phyloP scores from a whole-genome alignment of 164 flowering plant genomes.

The Nymphaea colorata region DNA sequence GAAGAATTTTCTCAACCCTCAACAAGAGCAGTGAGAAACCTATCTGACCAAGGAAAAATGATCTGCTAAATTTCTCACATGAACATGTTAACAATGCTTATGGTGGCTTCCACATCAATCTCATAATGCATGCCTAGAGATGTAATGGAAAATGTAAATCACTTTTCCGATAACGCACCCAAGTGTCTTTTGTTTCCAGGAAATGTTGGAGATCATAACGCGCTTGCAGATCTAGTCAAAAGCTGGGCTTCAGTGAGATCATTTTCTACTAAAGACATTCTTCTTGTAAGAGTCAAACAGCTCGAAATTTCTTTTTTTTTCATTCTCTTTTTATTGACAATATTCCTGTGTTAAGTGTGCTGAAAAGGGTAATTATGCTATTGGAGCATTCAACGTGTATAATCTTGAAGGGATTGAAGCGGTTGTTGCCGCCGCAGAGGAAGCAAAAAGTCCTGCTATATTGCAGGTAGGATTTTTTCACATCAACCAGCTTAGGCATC shows the following conservation, averaged over 20 bases:
- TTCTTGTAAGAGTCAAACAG: slow-evolving; percentile 42
- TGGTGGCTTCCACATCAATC: too few relatives aligned
- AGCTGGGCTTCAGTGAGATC: slow-evolving; percentile 56
- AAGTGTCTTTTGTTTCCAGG: slow-evolving; percentile 25
- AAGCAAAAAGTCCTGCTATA: slow-evolving; percentile 87
- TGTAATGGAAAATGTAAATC: too few relatives aligned
- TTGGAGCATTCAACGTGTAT: slow-evolving; percentile 97
- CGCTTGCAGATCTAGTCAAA: slow-evolving; percentile 80
- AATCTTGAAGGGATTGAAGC: slow-evolving; percentile 96
- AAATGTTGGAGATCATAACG: slow-evolving; percentile 81
- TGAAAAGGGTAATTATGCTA: slow-evolving; percentile 80
- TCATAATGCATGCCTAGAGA: too few relatives aligned
- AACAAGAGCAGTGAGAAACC: too few relatives aligned
- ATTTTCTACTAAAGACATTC: slow-evolving; percentile 72
- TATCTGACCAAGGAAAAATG: too few relatives aligned
- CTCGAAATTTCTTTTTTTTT: not conserved
- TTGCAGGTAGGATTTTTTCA: slow-evolving; percentile 54
- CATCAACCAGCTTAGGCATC: not conserved
- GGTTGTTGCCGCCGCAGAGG: slow-evolving; percentile 98
- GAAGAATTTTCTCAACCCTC: too few relatives aligned
- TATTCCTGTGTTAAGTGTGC: slow-evolving; percentile 44
- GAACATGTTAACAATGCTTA: too few relatives aligned
- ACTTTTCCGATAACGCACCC: not conserved
- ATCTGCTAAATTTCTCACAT: too few relatives aligned
- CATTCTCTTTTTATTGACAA: slow-evolving; percentile 5